phyloP scores from a whole-genome alignment of 2,329 filamentous ascomycete species.

The Fusarium tupiense region DNA sequence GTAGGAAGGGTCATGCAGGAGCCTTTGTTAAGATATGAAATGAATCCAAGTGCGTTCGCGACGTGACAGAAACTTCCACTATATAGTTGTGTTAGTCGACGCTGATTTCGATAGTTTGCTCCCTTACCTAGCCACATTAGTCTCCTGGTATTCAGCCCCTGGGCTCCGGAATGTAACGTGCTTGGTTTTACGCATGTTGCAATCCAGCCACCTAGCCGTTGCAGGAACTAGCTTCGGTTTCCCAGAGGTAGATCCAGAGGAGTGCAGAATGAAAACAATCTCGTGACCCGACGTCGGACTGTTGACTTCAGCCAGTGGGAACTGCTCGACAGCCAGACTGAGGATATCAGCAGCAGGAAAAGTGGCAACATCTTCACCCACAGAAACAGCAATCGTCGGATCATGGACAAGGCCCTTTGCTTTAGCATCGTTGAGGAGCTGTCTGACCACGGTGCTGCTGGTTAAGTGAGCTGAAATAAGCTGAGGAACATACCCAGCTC shows the following conservation, averaged over 20 bases:
- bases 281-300: not conserved
- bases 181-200: not conserved
- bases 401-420: not conserved
- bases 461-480: not conserved
- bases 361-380: not conserved
- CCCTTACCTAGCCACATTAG: fast-evolving
- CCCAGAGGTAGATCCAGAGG: not conserved
- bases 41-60: not conserved
- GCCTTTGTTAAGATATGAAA: not conserved
- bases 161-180: not conserved
- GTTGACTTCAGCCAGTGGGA: not conserved
- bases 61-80: not conserved
- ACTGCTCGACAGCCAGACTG: not conserved
- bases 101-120: not conserved
- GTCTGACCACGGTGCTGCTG: not conserved
- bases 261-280: not conserved
- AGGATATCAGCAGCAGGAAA: not conserved
- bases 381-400: not conserved
- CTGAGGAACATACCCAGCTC: not conserved
- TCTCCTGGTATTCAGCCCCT: not conserved
- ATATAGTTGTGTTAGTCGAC: not conserved
- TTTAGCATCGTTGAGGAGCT: not conserved
- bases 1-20: not conserved
- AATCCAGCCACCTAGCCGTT: not conserved
- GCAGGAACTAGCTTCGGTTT: not conserved